Evolutionary conservation across 2,329 filamentous ascomycete genomes (phyloP).

Genomic region (Penicillium aurantiogriseum): DNA sequence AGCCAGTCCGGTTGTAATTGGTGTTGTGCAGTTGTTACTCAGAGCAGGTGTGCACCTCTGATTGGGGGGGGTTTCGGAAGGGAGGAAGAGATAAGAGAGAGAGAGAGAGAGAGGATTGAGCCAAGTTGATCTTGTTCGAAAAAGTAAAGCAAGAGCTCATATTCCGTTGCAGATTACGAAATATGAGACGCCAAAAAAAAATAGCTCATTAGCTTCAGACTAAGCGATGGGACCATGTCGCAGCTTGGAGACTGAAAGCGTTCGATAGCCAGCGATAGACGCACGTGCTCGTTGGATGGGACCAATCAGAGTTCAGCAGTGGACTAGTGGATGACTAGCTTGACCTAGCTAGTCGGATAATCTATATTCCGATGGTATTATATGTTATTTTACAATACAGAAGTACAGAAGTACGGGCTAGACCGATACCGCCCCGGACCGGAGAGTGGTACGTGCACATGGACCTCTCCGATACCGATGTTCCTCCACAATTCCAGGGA

Average conservation of each 20-base stretch:
- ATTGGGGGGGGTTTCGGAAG: background rate
- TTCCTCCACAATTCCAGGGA: background rate
- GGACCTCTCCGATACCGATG: background rate
- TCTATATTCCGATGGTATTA: background rate
- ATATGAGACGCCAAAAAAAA: background rate
- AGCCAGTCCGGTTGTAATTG: constrained; percentile 12
- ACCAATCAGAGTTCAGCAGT: background rate
- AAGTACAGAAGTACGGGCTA: background rate
- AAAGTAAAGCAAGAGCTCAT: background rate
- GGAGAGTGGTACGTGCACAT: background rate
- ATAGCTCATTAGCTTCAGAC: background rate
- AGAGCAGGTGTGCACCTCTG: constrained; percentile 2
- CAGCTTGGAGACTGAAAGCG: constrained; percentile 1
- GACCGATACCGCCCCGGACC: background rate
- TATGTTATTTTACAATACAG: background rate
- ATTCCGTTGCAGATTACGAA: background rate
- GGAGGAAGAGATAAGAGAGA: background rate
- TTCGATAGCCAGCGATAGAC: constrained; percentile 12
- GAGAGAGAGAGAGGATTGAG: background rate
- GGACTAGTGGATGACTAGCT: background rate
- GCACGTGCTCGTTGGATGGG: background rate
- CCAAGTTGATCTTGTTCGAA: background rate
- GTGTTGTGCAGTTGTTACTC: constrained; percentile 16
- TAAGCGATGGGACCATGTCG: background rate
- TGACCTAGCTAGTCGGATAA: constrained; percentile 4